Percentiles rank a stretch among this genome's conserved stretches.
phyloP scores from a whole-genome alignment of 148 eudicot genomes.

The Arctostaphylos glauca region DNA sequence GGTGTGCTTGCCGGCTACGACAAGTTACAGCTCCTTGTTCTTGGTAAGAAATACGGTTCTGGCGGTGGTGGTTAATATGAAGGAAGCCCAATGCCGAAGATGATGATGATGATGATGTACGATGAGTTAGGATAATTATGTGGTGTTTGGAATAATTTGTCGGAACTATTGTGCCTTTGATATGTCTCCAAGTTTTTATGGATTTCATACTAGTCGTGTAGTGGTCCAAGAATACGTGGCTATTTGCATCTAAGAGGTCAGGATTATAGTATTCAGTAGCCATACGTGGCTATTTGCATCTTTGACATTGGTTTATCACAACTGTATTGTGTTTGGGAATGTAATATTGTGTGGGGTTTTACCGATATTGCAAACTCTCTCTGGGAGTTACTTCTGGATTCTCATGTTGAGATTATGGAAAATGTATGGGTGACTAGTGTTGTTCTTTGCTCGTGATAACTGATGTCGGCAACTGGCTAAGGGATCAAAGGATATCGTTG shows the following conservation, averaged over 20 bases:
- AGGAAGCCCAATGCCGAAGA: too few species aligned
- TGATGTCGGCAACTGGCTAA: background rate
- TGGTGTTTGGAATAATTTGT: background rate
- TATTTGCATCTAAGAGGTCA: background rate
- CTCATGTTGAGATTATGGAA: background rate
- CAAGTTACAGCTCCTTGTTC: conserved; percentile 52
- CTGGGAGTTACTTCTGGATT: background rate
- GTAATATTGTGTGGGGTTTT: background rate
- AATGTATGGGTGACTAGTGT: background rate
- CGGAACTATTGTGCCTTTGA: background rate
- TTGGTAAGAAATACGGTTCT: conserved; percentile 71
- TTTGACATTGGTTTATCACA: background rate
- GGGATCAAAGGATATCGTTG: background rate
- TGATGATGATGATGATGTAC: conserved; percentile 26
- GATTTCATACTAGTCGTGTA: conserved; percentile 3
- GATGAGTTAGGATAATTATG: background rate
- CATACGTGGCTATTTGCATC: too few species aligned
- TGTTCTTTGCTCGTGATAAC: background rate
- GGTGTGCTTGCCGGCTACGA: conserved; percentile 71
- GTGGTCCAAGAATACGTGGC: background rate
- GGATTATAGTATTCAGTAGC: background rate
- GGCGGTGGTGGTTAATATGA: conserved; percentile 43
- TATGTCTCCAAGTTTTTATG: conserved; percentile 2
- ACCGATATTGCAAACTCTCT: background rate
- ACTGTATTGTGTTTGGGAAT: background rate